Evolutionary conservation across 352 stramenopile species (phyloP).

Genomic region (Globisporangium splendens): DNA sequence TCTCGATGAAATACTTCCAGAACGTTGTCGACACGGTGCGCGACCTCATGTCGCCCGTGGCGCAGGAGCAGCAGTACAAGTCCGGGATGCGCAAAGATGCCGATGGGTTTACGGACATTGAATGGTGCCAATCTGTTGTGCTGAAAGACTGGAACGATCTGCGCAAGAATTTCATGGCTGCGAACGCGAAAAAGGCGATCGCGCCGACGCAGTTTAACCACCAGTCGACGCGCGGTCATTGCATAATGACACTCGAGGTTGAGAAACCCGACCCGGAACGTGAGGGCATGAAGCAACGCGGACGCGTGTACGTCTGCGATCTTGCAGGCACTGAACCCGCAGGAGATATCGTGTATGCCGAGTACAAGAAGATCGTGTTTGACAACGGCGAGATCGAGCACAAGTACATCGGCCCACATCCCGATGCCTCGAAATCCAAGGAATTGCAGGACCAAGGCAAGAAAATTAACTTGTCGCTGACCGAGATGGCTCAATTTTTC

Average conservation of each 20-base stretch:
- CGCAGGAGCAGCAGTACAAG: conserved; percentile 94
- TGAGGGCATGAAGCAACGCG: conserved; percentile 87
- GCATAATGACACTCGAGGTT: conserved; percentile 95
- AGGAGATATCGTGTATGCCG: conserved; percentile 92
- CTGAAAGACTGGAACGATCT: conserved; percentile 94
- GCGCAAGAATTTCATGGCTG: conserved; percentile 85
- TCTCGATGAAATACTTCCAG: conserved; percentile 97
- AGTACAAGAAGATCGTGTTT: conserved; percentile 92
- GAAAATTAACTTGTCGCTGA: conserved; percentile 95
- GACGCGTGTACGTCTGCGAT: conserved; percentile 93
- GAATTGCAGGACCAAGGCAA: conserved; percentile 94
- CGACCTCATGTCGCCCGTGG: conserved; percentile 92
- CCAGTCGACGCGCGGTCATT: conserved; percentile 92
- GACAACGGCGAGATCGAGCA: conserved; percentile 91
- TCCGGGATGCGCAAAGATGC: conserved; percentile 92
- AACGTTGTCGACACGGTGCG: conserved; percentile 95
- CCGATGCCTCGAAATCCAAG: conserved; percentile 91
- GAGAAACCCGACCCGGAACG: conserved; percentile 91
- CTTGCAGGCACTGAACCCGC: conserved; percentile 91
- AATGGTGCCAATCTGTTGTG: conserved; percentile 91
- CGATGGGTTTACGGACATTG: conserved; percentile 94
- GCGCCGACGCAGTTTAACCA: conserved; percentile 94
- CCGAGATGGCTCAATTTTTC: conserved; percentile 96
- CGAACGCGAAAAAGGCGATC: conserved; percentile 92
- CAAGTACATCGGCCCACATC: conserved; percentile 88